Percentiles rank a stretch among this genome's conserved stretches.
Conservation (phyloP, 1,139 yeast species). For the Nakaseomyces nivariensis region DNA sequence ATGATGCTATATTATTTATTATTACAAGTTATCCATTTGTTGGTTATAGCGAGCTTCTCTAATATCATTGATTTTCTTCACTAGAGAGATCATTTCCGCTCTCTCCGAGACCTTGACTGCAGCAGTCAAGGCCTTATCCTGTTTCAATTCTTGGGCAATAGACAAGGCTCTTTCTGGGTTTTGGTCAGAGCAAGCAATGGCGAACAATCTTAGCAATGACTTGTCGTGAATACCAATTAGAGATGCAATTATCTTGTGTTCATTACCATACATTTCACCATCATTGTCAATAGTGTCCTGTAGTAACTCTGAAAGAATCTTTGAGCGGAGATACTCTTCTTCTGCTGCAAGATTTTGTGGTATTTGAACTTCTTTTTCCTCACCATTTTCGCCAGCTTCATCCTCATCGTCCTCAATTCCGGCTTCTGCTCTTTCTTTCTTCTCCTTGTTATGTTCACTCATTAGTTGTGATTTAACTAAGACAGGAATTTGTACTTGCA, state of each 20-base stretch:
- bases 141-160: conserved; percentile 57
- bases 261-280: conserved; percentile 35
- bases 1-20: background rate
- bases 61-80: conserved; percentile 54
- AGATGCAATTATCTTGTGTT: conserved; percentile 39
- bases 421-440: conserved; percentile 26
- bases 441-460: conserved; percentile 27
- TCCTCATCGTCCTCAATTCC: conserved; percentile 26
- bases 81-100: conserved; percentile 55
- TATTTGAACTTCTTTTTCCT: conserved; percentile 25
- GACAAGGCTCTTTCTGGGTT: conserved; percentile 59
- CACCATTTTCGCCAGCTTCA: conserved; percentile 32
- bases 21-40: conserved; percentile 20
- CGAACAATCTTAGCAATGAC: conserved; percentile 64
- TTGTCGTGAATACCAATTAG: conserved; percentile 56
- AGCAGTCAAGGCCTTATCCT: conserved; percentile 72
- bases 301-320: conserved; percentile 29
- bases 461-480: conserved; percentile 23
- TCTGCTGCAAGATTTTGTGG: conserved; percentile 30
- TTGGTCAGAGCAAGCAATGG: conserved; percentile 63
- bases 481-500: conserved; percentile 61
- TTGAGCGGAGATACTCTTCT: conserved; percentile 34
- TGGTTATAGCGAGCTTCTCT: conserved; percentile 47
- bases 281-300: conserved; percentile 33
- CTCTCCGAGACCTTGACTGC: conserved; percentile 79